Evolutionary conservation across 1,139 yeast species (phyloP).

Genomic region (Saccharomycopsis phalli): DNA sequence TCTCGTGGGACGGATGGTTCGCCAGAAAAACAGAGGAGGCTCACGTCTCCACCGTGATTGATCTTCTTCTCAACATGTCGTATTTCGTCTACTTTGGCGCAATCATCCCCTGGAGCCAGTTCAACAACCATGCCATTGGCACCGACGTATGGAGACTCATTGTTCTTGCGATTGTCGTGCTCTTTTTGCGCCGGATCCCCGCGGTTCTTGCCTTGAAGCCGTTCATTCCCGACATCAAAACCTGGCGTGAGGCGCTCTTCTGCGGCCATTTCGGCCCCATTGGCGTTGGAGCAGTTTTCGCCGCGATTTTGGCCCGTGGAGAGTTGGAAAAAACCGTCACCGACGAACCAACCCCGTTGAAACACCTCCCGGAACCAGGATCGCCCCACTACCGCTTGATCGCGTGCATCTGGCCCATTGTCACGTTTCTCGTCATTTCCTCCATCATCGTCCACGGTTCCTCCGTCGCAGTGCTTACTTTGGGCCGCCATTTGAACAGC

Average conservation of each 20-base stretch:
- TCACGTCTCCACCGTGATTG: constrained; percentile 89
- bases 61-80: constrained; percentile 71
- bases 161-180: constrained; percentile 68
- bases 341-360: constrained; percentile 53
- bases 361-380: constrained; percentile 42
- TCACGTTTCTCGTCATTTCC: constrained; percentile 73
- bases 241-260: constrained; percentile 93
- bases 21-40: constrained; percentile 82
- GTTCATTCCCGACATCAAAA: constrained; percentile 80
- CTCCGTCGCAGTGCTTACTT: constrained; percentile 85
- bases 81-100: constrained; percentile 93
- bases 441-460: constrained; percentile 95
- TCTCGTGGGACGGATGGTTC: constrained; percentile 96
- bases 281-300: constrained; percentile 95
- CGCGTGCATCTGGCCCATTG: constrained; percentile 82
- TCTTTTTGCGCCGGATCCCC: constrained; percentile 82
- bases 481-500: constrained; percentile 83
- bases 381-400: constrained; percentile 62
- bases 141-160: constrained; percentile 79
- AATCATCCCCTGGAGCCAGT: constrained; percentile 85
- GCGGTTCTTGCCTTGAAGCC: constrained; percentile 75
- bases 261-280: constrained; percentile 98
- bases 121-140: constrained; percentile 59
- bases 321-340: constrained; percentile 55
- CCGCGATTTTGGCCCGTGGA: constrained; percentile 73